Base-by-base conservation (phyloP, 495 filamentous ascomycete species). In the Talaromyces thailandensis region DNA sequence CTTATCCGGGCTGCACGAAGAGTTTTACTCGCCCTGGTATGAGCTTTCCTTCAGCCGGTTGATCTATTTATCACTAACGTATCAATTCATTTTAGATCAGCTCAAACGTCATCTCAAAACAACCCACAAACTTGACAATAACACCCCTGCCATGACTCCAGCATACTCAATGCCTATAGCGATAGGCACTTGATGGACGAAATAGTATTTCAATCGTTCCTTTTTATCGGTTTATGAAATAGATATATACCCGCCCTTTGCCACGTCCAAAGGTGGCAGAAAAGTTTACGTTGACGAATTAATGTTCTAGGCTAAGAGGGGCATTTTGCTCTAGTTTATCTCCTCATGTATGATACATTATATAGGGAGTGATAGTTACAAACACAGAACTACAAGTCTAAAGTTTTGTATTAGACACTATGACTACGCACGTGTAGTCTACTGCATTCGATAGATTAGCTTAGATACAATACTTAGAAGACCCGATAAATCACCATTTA, bases 11-110 rank as follows among this genome's bases (percentile, higher is more conserved):
- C 6, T 80, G 77, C 63, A 73, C 68, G 8, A 80, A 80, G 62
- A 80, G 77, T 60, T 80, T 80, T 62, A 80, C 77, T 45, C 72
- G 77, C 58, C 76, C 76, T 62, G 77, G 77, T 80, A 74, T 55
- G 70, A 64, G 14, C 4, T 25, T 29, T 16, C n/a, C 28, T 14
- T 21, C 21, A 14, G 8, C n/a, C n/a, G n/a, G n/a, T n/a, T n/a
- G n/a, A n/a, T n/a, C n/a, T n/a, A n/a, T n/a, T 16, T 60, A 40
- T 2, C 21, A 57, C 35, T 55, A 21, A 55, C 24, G 25, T 59
- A 1, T 26, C 14, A n/a, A n/a, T n/a, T 18, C 24, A 28, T 25
- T 62, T 45, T 18, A 80, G 77, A 80, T 29, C 77, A 80, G 73
- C 62, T 80, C 4, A 80, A 80, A 64, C 77, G 77, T 31, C 77